Conservation (phyloP, 208 protist species). For the Wallacemonas sp. region DNA sequence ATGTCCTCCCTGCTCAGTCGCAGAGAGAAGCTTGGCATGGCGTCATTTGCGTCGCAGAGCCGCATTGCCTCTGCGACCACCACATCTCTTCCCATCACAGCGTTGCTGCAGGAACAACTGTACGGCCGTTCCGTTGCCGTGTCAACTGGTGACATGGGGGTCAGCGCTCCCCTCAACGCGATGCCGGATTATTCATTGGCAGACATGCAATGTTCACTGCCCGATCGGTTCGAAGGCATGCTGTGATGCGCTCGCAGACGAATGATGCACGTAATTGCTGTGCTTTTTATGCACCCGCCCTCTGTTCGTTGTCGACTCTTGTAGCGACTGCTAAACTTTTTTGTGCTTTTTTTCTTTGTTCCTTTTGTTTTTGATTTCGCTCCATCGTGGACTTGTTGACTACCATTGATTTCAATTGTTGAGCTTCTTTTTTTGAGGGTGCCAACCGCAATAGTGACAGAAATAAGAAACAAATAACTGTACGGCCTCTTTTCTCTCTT, state of each 20-base stretch:
- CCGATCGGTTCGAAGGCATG: neutral
- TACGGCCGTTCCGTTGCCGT: neutral
- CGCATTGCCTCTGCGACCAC: neutral
- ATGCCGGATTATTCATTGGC: neutral
- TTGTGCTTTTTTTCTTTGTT: conserved; percentile 15
- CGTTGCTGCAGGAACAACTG: neutral
- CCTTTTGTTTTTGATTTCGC: neutral
- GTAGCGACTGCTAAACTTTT: neutral
- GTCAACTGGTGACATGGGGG: neutral
- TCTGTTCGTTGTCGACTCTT: too few species aligned
- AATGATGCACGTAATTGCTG: too few species aligned
- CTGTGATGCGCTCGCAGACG: too few species aligned
- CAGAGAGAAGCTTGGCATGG: neutral
- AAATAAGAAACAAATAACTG: too few species aligned
- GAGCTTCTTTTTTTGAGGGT: too few species aligned
- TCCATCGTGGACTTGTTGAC: neutral
- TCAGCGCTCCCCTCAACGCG: conserved; percentile 1
- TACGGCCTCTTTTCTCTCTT: too few species aligned
- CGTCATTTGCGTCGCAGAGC: neutral
- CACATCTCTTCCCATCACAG: conserved; percentile 3
- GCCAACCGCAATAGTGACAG: too few species aligned
- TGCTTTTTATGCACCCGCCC: too few species aligned
- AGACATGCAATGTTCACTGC: neutral
- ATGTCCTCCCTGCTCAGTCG: neutral
- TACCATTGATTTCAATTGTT: too few species aligned